Evolutionary conservation across 768 basidiomycete species (phyloP), one percentile per base, ranked within the genome.

Genomic region (Trametes gibbosa): DNA sequence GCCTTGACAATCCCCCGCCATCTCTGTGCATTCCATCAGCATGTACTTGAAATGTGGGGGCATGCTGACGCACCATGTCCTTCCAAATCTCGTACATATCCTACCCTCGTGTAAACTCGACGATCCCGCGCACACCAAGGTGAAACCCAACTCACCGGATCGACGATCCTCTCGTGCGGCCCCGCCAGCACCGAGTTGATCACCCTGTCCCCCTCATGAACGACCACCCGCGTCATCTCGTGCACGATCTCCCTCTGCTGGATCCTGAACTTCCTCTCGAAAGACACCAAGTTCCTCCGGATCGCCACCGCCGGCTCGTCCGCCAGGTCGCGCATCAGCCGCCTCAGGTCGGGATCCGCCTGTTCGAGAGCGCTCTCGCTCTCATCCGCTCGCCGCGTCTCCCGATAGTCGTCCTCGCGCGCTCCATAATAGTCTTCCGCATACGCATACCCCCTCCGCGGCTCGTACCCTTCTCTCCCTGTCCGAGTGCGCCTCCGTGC

Each of bases 1-100:
- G 81, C 77, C 63, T 83, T 81, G 25, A 83, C 81, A 61, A 75
- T 81, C 9, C 79, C 76, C 66, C 76, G 77, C 82, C 81, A 83
- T 5, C 74, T 73, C 81, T 82, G 37, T n/a, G 9, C 19, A 16
- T 5, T 40, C 3, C 16, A 1, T 35, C 23, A 56, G 35, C 16
- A 52, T 17, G 19, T 13, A 21, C 21, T 29, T 35, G 35, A 6
- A 16, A 8, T 16, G 14, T 6, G 46, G 10, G 9, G 46, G 1
- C 25, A 7, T 3, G 10, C 17, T 5, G 1, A 59, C 74, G 1
- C 27, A 81, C 82, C 81, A 82, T 82, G n/a, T 80, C 78, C 66
- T 78, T 79, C 82, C 82, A 83, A 0, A 83, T 70, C 2, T 63
- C 69, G 59, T 73, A 75, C 19, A 83, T 66, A 57, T 83, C 80